These are phyloP conservation scores for Kandelia obovata DNA, from an alignment of 345 rosid genomes.

Conservation along the genomic window DNA sequence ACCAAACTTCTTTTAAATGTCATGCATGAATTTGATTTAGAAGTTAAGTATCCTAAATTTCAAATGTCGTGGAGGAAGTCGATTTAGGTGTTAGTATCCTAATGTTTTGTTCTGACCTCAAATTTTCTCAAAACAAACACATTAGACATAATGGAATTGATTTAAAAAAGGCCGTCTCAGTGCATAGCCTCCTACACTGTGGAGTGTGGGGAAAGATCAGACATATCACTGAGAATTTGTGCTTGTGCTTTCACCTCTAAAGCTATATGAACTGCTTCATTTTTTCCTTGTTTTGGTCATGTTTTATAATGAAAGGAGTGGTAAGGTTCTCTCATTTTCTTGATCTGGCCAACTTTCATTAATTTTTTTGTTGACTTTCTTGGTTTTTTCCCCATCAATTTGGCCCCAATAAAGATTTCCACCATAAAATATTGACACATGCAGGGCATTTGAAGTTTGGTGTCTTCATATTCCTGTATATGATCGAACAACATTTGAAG, in stretches of 20 bases:
- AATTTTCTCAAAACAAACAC: not conserved
- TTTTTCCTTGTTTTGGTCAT: no score
- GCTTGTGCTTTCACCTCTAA: not conserved
- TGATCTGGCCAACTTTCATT: not conserved
- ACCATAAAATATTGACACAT: constrained; percentile 7
- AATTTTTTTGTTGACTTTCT: not conserved
- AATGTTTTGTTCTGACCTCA: not conserved
- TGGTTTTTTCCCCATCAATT: not conserved
- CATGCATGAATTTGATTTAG: not conserved
- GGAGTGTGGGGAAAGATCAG: no score
- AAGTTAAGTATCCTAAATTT: not conserved
- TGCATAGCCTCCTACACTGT: no score
- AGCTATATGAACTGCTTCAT: not conserved
- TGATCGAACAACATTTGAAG: constrained; percentile 74
- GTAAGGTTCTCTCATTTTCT: not conserved
- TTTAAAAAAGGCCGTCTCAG: not conserved
- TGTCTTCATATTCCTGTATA: constrained; percentile 81
- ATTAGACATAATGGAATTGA: not conserved
- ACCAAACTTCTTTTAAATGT: no score
- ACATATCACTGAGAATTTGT: not conserved
- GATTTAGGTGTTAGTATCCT: not conserved
- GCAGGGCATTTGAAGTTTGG: constrained; percentile 76
- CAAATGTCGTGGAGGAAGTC: not conserved
- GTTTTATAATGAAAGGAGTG: no score
- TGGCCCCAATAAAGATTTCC: not conserved